Evolutionary conservation across 164 flowering plant species (phyloP), one percentile per base, ranked within the genome.

Genomic region (Liriodendron chinense): DNA sequence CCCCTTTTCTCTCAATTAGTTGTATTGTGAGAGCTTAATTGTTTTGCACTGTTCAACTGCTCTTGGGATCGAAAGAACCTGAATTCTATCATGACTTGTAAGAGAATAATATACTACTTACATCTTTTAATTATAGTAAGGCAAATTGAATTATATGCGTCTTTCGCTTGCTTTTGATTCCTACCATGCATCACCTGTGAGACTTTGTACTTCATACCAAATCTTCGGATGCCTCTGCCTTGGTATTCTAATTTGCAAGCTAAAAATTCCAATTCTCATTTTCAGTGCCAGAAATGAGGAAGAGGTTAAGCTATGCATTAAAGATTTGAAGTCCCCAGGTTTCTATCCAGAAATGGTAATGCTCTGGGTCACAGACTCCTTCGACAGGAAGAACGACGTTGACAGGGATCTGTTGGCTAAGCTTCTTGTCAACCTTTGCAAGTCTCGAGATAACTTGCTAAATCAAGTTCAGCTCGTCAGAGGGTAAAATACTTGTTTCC

Each of bases 351-450:
- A 89, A 3, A 88, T 92, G 92, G 80, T 92, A 16, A 67, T 67
- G 70, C 23, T 34, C 25, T 93, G 98, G 98, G 86, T 93, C 23
- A 82, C 82, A 13, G 92, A 93, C 77, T 93, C 98, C 5, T 93
- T 93, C 76, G 98, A 93, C 83, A 83, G 92, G 78, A 92, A 92
- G 77, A 92, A 90, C 78, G 95, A 90, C 76, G 72, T 70, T 76
- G 97, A 93, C 74, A 86, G 97, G 78, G 94, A 87, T 77, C 83
- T 84, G 47, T 78, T 93, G 77, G 87, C 91, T 14, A 87, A 83
- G 81, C 92, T 93, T 74, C 91, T 93, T 0, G 86, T 89, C 21
- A 85, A 76, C 68, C 92, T 92, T 18, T 16, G 87, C 47, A 87
- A 74, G 62, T 72, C 89, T 47, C 81, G 34, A 56, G 91, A 89